A percentile compares a stretch with the other conserved stretches of the same genome.
phyloP scores from a whole-genome alignment of 129 eudicot species.

The Lactuca sativa region DNA sequence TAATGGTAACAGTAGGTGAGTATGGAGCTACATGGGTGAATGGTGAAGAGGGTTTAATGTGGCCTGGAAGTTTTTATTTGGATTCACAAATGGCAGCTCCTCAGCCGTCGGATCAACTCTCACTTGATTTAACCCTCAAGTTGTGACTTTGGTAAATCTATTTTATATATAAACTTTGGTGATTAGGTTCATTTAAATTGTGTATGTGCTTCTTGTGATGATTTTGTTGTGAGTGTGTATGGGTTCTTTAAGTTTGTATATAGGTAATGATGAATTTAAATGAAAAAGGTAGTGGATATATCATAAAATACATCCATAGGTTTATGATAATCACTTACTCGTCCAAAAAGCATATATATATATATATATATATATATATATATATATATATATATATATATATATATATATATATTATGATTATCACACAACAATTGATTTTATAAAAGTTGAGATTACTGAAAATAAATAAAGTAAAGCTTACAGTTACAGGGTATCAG shows the following conservation, averaged over 20 bases:
- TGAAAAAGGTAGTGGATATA: not conserved
- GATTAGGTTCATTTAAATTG: not conserved
- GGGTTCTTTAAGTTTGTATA: not conserved
- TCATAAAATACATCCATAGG: constrained; percentile 4
- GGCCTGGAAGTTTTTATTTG: constrained; percentile 75
- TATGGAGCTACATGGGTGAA: constrained; percentile 36
- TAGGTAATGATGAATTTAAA: constrained; percentile 2
- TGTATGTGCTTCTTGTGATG: too few species aligned
- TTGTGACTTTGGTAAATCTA: constrained; percentile 22
- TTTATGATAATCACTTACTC: constrained; percentile 10
- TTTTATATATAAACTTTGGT: not conserved
- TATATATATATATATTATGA: not conserved
- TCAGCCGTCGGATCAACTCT: constrained; percentile 28
- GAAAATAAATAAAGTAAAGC: constrained; percentile 34
- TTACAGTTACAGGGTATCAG: constrained; percentile 35
- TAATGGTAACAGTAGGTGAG: constrained; percentile 19
- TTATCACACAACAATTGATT: constrained; percentile 20
- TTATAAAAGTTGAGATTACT: constrained; percentile 12
- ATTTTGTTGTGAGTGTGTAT: not conserved
- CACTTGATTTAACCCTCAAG: constrained; percentile 58
- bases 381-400: constrained; percentile 2
- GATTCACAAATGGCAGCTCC: constrained; percentile 34
- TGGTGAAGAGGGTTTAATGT: constrained; percentile 33
- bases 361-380: constrained; percentile 14
- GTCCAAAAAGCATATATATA: constrained; percentile 3